Evolutionary conservation across 1,139 yeast genomes (phyloP), one percentile per base, ranked within the genome.

Genomic region (Candida tetrigidarum): DNA sequence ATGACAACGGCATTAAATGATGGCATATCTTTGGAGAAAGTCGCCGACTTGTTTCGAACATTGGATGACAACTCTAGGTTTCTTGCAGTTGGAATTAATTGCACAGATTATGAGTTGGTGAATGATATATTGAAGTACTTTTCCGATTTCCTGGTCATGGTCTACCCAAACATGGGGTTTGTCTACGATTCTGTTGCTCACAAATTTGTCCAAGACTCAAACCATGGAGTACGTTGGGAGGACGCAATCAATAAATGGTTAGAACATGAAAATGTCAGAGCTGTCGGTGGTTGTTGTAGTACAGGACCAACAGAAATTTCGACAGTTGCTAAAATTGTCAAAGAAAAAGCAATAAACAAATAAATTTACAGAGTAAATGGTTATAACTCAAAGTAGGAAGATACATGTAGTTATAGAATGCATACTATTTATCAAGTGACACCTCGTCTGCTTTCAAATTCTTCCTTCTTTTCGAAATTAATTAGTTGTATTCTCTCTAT

Each of bases 241-340:
- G 43, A 50, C 5, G 61, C 66, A 11, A 63, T 66, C 1, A 32
- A 46, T 5, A 52, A 62, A 42, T 75, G 84, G 78, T 43, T 65
- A 15, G 15, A 51, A 2, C 50, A 58, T 18, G 63, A 64, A 5
- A 59, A 66, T 32, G 67, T 67, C 15, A 66, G 67, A 11, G 58
- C 76, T 11, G 61, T 81, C 34, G 86, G 86, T 2, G 85, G 85
- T 2, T 81, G 86, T 53, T 81, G 86, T 50, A 67, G 84, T 42
- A 79, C 83, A 1, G 71, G 76, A 1, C 80, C 83, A 1, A 50
- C 51, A 10, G 81, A 79, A 40, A 74, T 78, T 10, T 26, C 41
- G 12, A 38, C 40, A 32, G 30, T 30, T 22, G 29, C 41, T n/a
- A 22, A 30, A 11, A 9, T 30, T 8, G 20, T 38, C 36, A 38